Evolutionary conservation across 345 rosid genomes (phyloP).

Genomic region (Diplotaxis tenuifolia): DNA sequence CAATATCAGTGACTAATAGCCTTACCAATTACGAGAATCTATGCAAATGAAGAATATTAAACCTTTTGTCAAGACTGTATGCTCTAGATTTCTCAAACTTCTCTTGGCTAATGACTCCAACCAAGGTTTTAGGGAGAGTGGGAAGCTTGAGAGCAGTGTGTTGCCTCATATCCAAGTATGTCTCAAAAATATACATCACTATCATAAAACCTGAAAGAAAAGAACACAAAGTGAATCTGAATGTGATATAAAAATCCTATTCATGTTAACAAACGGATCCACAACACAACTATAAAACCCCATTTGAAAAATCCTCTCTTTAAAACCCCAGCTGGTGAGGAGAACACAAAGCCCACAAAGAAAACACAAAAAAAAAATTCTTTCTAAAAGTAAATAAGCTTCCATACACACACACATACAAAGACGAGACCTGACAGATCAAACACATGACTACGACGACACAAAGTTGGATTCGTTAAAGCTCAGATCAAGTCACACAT

Average conservation of each 20-base stretch:
- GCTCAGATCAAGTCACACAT: conserved; percentile 9
- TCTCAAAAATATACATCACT: conserved; percentile 83
- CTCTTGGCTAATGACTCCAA: conserved; percentile 87
- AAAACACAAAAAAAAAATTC: neutral
- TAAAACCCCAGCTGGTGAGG: neutral
- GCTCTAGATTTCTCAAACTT: conserved; percentile 90
- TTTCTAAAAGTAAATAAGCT: neutral
- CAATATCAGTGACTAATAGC: neutral
- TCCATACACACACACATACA: neutral
- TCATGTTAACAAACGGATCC: neutral
- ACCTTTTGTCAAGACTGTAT: conserved; percentile 99
- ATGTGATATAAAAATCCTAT: neutral
- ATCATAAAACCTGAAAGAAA: conserved; percentile 77
- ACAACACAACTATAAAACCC: neutral
- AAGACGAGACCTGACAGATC: conserved; percentile 12
- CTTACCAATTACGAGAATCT: neutral
- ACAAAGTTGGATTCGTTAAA: conserved; percentile 4
- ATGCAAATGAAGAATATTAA: conserved; percentile 3
- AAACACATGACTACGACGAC: neutral
- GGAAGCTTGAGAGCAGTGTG: conserved; percentile 79
- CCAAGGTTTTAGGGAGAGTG: conserved; percentile 81
- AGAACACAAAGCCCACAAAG: neutral
- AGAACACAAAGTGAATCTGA: neutral
- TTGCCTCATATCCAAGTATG: conserved; percentile 85
- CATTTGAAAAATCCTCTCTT: neutral